Conservation (phyloP, 2,329 filamentous ascomycete genomes). For the Ascochyta koolunga region DNA sequence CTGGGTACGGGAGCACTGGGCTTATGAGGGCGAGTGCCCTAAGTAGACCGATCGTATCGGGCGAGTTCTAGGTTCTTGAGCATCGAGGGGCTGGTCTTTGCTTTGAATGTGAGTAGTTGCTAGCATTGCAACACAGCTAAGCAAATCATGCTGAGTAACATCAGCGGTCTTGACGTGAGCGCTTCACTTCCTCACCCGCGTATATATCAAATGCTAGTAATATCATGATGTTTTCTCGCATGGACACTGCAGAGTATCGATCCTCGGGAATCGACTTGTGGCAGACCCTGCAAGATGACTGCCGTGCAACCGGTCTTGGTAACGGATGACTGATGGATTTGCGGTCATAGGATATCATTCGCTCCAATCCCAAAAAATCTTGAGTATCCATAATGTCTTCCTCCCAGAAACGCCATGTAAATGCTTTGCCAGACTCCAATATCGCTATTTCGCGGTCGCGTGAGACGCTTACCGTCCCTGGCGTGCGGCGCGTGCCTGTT, state of each 20-base stretch:
- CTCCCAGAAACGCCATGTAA: slow-evolving; percentile 26
- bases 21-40: slow-evolving; percentile 28
- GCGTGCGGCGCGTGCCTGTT: slow-evolving; percentile 40
- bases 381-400: neutral
- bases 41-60: neutral
- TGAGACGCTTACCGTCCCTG: slow-evolving; percentile 20
- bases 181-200: too few relatives aligned
- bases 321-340: neutral
- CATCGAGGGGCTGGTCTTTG: neutral
- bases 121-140: neutral
- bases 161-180: neutral
- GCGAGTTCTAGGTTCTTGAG: neutral
- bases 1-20: slow-evolving; percentile 66
- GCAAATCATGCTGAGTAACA: neutral
- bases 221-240: too few relatives aligned
- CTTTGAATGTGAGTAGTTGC: neutral
- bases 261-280: too few relatives aligned
- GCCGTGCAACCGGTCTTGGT: too few relatives aligned
- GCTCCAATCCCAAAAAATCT: neutral
- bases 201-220: too few relatives aligned
- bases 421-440: slow-evolving; percentile 23
- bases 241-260: too few relatives aligned
- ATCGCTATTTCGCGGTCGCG: slow-evolving; percentile 1
- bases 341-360: neutral
- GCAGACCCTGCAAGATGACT: too few relatives aligned